Conservation (phyloP, 129 eudicot species). For the Centrapalus pauciflorus region DNA sequence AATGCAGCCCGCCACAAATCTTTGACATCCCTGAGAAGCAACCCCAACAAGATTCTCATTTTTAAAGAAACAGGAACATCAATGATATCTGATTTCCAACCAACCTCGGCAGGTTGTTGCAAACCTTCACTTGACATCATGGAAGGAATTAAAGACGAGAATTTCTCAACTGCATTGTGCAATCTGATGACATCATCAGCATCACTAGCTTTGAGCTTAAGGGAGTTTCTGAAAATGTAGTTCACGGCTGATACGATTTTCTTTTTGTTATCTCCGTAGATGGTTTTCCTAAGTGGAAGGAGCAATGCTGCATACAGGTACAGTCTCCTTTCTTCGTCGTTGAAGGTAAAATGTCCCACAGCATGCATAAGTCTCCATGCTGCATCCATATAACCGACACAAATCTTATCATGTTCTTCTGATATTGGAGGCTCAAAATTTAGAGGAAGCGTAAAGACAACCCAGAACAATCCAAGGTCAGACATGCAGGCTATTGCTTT, state of each 20-base stretch:
- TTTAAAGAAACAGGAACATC: conserved; percentile 51
- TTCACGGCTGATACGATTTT: conserved; percentile 48
- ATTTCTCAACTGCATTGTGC: conserved; percentile 57
- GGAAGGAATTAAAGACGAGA: conserved; percentile 46
- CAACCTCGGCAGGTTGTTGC: conserved; percentile 40
- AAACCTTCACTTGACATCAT: conserved; percentile 36
- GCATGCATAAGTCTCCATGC: conserved; percentile 57
- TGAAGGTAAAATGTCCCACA: conserved; percentile 35
- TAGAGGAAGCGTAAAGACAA: conserved; percentile 60
- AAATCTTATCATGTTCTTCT: conserved; percentile 60
- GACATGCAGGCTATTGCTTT: conserved; percentile 56
- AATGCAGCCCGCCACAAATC: conserved; percentile 72
- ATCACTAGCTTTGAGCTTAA: conserved; percentile 71
- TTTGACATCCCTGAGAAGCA: conserved; percentile 66
- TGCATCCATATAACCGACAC: conserved; percentile 55
- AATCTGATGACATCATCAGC: conserved; percentile 52
- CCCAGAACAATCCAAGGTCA: conserved; percentile 58
- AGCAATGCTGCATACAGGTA: conserved; percentile 71
- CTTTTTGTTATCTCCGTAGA: conserved; percentile 44
- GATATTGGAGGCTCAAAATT: conserved; percentile 37
- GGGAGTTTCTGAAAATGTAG: conserved; percentile 51
- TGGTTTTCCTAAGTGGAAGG: conserved; percentile 52
- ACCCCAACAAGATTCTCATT: conserved; percentile 53
- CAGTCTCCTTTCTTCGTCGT: conserved; percentile 59
- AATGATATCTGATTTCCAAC: conserved; percentile 43